These are phyloP conservation scores for Hypericum perforatum DNA, from an alignment of 345 rosid species.

Conservation along the genomic window DNA sequence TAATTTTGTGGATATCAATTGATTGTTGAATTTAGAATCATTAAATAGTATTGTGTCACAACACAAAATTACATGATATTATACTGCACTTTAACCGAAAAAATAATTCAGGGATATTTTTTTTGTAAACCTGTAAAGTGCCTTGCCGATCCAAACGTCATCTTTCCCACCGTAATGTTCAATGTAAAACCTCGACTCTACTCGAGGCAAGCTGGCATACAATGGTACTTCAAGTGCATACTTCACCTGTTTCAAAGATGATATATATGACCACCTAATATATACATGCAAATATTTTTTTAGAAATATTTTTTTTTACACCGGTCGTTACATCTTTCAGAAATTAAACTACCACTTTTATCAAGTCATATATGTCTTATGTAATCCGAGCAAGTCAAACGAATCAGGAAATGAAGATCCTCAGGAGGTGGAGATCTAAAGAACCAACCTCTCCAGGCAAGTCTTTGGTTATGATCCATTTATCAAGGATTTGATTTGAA, in stretches of 20 bases:
- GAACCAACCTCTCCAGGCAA: constrained; percentile 73
- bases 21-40: too few species aligned
- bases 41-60: too few species aligned
- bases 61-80: too few species aligned
- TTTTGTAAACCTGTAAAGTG: constrained; percentile 59
- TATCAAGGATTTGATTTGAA: constrained; percentile 51
- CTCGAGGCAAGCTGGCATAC: constrained; percentile 74
- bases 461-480: constrained; percentile 93
- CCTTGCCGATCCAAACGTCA: constrained; percentile 97
- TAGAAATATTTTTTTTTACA: too few species aligned
- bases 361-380: too few species aligned
- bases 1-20: too few species aligned
- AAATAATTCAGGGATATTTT: too few species aligned
- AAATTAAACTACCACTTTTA: too few species aligned
- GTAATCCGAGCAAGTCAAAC: too few species aligned
- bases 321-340: too few species aligned
- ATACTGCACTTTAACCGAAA: not conserved
- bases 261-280: too few species aligned
- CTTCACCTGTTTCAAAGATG: constrained; percentile 56
- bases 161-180: constrained; percentile 91
- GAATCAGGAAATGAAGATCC: not conserved
- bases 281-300: too few species aligned
- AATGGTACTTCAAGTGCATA: constrained; percentile 71
- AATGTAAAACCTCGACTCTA: constrained; percentile 76
- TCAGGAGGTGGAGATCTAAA: not conserved